Evolutionary conservation across 225 moss, liverwort and hornwort species (phyloP).

Genomic region (Climacium dendroides): DNA sequence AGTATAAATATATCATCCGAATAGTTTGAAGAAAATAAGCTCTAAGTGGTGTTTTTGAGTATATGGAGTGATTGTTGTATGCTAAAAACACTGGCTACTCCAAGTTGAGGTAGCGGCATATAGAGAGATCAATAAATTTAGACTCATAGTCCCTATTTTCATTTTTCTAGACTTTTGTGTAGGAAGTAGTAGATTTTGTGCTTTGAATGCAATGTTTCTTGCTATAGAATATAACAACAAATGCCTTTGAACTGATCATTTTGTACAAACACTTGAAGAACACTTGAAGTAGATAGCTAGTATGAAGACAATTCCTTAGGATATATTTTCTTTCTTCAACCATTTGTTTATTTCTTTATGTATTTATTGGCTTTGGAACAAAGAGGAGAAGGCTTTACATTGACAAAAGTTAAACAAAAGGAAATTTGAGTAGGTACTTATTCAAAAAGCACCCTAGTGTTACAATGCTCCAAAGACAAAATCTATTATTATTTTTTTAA

Average conservation of each 20-base stretch:
- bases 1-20: not conserved
- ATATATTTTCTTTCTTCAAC: not conserved
- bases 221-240: too few relatives aligned
- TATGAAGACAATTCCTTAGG: fast-evolving
- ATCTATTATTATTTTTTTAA: fast-evolving
- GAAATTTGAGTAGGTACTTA: not conserved
- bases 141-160: not conserved
- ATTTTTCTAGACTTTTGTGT: not conserved
- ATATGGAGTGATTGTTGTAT: not conserved
- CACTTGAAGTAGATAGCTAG: fast-evolving
- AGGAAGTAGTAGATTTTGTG: not conserved
- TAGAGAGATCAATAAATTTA: not conserved
- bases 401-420: fast-evolving
- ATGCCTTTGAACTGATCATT: not conserved
- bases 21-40: not conserved
- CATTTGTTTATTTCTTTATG: not conserved
- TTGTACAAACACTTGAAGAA: not conserved
- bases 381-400: too few relatives aligned
- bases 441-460: not conserved
- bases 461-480: fast-evolving
- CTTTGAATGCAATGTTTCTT: not conserved
- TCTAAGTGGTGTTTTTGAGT: not conserved
- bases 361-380: not conserved
- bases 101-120: fast-evolving
- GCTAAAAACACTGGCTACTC: fast-evolving